Base-by-base conservation (phyloP, 2,329 filamentous ascomycete genomes). In the Paradendryphiella salina region DNA sequence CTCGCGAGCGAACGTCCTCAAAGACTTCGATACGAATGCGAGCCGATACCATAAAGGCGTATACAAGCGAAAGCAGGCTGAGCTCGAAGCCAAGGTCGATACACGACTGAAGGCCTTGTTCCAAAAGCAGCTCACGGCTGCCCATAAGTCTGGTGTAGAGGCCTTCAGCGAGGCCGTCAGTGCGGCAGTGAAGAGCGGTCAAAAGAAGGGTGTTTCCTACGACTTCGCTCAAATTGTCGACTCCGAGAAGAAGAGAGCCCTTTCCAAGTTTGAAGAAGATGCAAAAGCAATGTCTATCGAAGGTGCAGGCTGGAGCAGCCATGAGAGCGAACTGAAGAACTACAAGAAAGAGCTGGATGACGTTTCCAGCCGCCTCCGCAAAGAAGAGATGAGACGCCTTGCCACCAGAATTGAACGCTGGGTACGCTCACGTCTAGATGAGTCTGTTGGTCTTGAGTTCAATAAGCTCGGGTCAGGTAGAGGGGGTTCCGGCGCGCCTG, bases 21-120 rank as follows among this genome's bases (percentile, higher is more conserved):
- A 87, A 64, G 85, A 85, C n/a, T 99, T 99, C 65, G 90, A 96
- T 70, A 83, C 82, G 0, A 90, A 96, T 70, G 94, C 94, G 1
- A 92, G 92, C 70, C 83, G 94, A 57, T 99, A 99, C 71, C 94
- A 97, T 79, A 97, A 97, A 77, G 91, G 88, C 14, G 94, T 99
- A 13, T 99, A 94, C 73, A 81, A 85, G 59, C 84, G 89, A 50
- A 99, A 99, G 77, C 85, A 85, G 57, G 80, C 84, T 1, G 94
- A 99, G 69, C 81, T 99, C 6, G 89, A 94, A 70, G 79, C 78
- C 64, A 96, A 96, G 75, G 82, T 96, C 32, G 94, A 97, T 69
- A 80, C 84, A n/a, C 84, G 94, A 28, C 81, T 99, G 44, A 97
- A 96, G 77, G 79, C 86, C 1, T 80, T 99, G 9, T 96, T 94